Conservation (phyloP, 148 eudicot species). For the Rhododendron ferrugineum region DNA sequence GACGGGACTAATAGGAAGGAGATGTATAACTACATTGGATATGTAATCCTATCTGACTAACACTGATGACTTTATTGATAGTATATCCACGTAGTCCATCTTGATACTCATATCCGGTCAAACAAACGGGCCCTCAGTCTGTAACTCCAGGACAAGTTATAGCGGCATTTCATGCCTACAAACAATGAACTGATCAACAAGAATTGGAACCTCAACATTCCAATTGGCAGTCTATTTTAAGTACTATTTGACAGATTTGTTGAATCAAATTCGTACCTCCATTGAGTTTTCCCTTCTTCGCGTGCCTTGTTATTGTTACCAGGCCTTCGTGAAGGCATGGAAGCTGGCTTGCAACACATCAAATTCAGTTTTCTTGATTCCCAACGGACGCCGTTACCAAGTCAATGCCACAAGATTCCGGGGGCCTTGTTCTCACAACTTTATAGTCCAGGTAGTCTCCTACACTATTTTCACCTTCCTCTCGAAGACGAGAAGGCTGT, state of each 20-base stretch:
- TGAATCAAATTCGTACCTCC: neutral
- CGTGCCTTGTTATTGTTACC: neutral
- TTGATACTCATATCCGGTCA: neutral
- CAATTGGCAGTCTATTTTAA: neutral
- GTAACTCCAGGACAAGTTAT: neutral
- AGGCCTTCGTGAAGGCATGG: neutral
- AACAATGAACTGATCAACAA: neutral
- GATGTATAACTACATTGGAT: neutral
- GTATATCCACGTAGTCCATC: neutral
- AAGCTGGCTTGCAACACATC: neutral
- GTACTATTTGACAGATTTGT: neutral
- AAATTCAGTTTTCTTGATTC: neutral
- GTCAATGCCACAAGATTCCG: neutral
- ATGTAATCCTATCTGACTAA: neutral
- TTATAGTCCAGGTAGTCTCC: slow-evolving; percentile 49
- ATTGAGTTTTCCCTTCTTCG: neutral
- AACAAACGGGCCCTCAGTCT: neutral
- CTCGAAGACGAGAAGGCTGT: neutral
- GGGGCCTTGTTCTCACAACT: neutral
- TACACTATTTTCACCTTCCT: neutral
- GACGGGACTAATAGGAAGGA: neutral
- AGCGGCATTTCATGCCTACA: neutral
- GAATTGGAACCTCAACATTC: neutral
- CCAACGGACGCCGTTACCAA: neutral
- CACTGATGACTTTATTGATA: neutral